Evolutionary conservation across 1,284 basidiomycete genomes (phyloP).

Genomic region (Sporisorium exsertum): DNA sequence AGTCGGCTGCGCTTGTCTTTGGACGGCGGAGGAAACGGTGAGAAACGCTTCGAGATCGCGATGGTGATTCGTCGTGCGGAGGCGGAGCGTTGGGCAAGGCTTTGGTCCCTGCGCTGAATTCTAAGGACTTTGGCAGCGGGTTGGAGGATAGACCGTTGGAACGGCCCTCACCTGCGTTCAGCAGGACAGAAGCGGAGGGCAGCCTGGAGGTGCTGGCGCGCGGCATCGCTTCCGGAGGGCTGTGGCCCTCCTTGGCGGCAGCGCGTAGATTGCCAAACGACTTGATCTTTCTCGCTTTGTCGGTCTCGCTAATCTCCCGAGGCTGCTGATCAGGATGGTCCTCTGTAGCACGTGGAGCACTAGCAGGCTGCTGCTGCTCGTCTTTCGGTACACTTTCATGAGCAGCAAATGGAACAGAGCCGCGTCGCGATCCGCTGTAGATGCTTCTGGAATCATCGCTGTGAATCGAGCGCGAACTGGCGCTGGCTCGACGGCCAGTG

Average conservation of each 20-base stretch:
- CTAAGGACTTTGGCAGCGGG: neutral
- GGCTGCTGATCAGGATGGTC: slow-evolving; percentile 4
- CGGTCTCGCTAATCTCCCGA: slow-evolving; percentile 15
- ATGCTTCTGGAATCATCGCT: slow-evolving; percentile 44
- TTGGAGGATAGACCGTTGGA: neutral
- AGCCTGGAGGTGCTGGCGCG: slow-evolving; percentile 35
- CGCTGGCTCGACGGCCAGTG: slow-evolving; percentile 35
- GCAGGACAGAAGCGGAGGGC: slow-evolving; percentile 12
- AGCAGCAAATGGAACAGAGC: slow-evolving; percentile 26
- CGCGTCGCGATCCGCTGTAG: slow-evolving; percentile 26
- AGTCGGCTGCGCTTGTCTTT: slow-evolving; percentile 34
- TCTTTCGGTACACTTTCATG: slow-evolving; percentile 5
- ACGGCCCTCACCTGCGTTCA: neutral
- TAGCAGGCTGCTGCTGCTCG: neutral
- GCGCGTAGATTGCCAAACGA: slow-evolving; percentile 39
- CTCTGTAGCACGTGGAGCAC: neutral
- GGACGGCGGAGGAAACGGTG: slow-evolving; percentile 33
- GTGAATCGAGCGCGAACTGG: slow-evolving; percentile 32
- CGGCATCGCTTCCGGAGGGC: slow-evolving; percentile 22
- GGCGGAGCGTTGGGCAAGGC: neutral
- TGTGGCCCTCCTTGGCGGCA: slow-evolving; percentile 3
- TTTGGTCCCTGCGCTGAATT: neutral
- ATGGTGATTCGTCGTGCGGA: slow-evolving; percentile 2
- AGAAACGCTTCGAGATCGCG: slow-evolving; percentile 19
- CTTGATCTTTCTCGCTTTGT: slow-evolving; percentile 43